Base-by-base conservation (phyloP, 768 basidiomycete species). In the Suillus plorans region DNA sequence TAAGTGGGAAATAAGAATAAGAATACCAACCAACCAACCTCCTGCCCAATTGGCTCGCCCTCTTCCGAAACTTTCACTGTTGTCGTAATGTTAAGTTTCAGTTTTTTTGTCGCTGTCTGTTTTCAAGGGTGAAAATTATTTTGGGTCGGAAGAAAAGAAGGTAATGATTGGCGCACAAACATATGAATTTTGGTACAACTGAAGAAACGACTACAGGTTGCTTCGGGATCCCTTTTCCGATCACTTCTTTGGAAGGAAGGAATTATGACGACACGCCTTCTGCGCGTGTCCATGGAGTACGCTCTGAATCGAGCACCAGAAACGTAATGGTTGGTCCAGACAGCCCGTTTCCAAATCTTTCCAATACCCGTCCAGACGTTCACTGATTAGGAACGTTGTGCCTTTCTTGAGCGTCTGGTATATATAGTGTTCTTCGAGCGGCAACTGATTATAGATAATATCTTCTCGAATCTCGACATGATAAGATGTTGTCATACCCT, bases 101-200 rank as follows among this genome's bases (percentile, higher is more conserved):
- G 7, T 57, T 37, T 37, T 58, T 39, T 58, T 25, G 9, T 58
- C 22, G 14, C 25, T 28, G 25, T 20, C 10, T 20, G 39, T 28
- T 12, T 25, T 5, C 25, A 28, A 58, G 25, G 18, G 57, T 59
- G 39, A 42, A 22, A 59, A 25, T 59, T 59, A 42, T 59, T 42
- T 41, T 39, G 42, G 6, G 18, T 13, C 25, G 16, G 22, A 25
- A 28, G 39, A 28, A 28, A 28, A 42, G 25, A 28, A 41, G 25
- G 41, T 59, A 44, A 55, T 55, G 58, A 31, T 59, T 42, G 58
- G 25, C 57, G 39, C 57, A 42, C 39, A 20, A 25, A 59, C 41
- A 59, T 42, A 41, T 41, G 16, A 18, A 28, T 3, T 59, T 37
- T 42, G 25, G 57, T 25, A 31, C 25, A 20, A 41, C 6, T 59